Base-by-base conservation (phyloP, 371 early-diverging fungal species). In the Choanephora cucurbitarum region DNA sequence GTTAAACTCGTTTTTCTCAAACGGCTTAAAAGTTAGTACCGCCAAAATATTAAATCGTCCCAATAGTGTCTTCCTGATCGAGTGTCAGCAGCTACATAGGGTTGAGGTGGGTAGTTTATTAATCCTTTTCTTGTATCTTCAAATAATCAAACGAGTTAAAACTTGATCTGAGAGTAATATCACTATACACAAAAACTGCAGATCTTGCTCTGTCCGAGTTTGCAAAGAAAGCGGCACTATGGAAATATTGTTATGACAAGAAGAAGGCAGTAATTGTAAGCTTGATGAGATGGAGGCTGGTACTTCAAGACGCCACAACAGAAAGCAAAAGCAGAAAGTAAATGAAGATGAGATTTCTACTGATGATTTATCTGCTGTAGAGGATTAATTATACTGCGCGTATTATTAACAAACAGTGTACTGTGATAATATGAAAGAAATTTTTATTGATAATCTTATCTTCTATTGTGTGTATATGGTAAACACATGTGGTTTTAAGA, bases 221-320 rank as follows among this genome's bases (percentile, higher is more conserved):
- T 44, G 43, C 57, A 57, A 49, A 57, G 49, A 57, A 57, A 49
- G 50, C 49, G 34, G 43, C 44, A 49, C 49, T 33, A 49, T 55
- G 48, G 55, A 57, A 57, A 43, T 57, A 57, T 49, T 57, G 49
- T 44, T 49, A 57, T 49, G 49, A 57, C 50, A 53, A 53, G 53
- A 52, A 52, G 52, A 52, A 52, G 43, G 44, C 43, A 52, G 43
- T 52, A 43, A 18, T 52, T 52, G 42, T 52, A 52, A 52, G 52
- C 44, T 53, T 53, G 44, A 28, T 28, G 28, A 28, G 28, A 28
- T 28, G 28, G 28, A 28, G 28, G 28, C 28, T 28, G 41, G 49
- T 23, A 24, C 28, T 47, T 47, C 48, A 47, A 31, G 48, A 47
- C 48, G 48, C 48, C 48, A 31, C 31, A 47, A 13, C 32, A 47